Base-by-base conservation (phyloP, 495 filamentous ascomycete genomes). In the Margaritispora aquatica region DNA sequence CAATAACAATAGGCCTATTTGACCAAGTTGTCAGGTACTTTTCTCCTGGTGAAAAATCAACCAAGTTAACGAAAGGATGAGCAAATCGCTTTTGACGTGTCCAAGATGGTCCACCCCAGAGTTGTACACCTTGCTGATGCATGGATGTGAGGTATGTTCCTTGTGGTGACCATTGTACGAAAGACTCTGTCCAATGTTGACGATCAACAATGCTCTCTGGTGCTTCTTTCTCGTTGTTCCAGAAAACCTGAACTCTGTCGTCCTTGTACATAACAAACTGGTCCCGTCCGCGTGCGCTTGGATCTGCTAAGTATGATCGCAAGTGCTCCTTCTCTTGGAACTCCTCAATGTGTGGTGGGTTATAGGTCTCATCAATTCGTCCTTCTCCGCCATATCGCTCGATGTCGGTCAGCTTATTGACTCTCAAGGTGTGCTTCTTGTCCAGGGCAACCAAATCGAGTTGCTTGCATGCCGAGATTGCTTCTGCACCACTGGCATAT, bases 361-460 rank as follows among this genome's bases (percentile, higher is more conserved):
- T 80, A 71, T 96, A 97, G 62, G 90, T 85, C 66, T 98, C 94
- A 55, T 95, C 86, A 66, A 98, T 82, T 29, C 90, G 85, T 62
- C 95, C 94, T 75, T 97, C 93, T 17, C 91, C 83, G 26, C 94
- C 94, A 73, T 92, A 98, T 59, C 93, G 87, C 64, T 97, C 94
- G 65, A 98, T 89, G 73, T 98, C 94, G 67, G 93, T 96, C 69
- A 98, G 77, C 75, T 98, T 98, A 83, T 98, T 98, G 68, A 97
- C 92, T 61, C 84, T 80, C 60, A 98, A 83, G 21, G 88, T 96
- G 80, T 98, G 91, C 76, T 84, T 96, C 79, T 90, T 96, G 77
- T 98, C 94, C 67, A 97, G 85, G 23, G 92, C 80, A 19, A 87
- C 82, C 60, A 81, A 82, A 68, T 97, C 85, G 57, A 98, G 85